These are phyloP conservation scores for Eragrostis tef DNA, from an alignment of 202 grass and related monocot genomes.

Conservation along the genomic window DNA sequence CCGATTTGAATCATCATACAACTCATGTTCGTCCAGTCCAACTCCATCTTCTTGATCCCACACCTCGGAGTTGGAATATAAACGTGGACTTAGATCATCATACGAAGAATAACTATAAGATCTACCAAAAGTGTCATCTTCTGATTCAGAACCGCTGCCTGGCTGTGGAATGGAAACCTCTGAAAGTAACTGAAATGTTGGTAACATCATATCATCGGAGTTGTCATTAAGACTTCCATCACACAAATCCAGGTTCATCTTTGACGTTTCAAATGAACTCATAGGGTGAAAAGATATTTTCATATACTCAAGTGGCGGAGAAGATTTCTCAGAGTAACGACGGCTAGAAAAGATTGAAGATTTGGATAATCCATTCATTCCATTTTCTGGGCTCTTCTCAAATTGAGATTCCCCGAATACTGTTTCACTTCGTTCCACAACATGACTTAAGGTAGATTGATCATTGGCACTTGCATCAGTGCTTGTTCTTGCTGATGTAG, in stretches of 20 bases:
- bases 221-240: constrained; percentile 66
- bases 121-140: constrained; percentile 95
- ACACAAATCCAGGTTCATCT: constrained; percentile 67
- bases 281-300: constrained; percentile 93
- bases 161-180: constrained; percentile 51
- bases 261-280: constrained; percentile 69
- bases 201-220: constrained; percentile 72
- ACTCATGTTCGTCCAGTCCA: constrained; percentile 58
- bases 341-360: constrained; percentile 50
- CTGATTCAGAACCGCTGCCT: constrained; percentile 83
- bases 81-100: constrained; percentile 76
- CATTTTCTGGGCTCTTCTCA: constrained; percentile 51
- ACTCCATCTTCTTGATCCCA: constrained; percentile 81
- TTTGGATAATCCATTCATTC: constrained; percentile 52
- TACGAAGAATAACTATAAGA: constrained; percentile 97
- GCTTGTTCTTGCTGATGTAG: constrained; percentile 49
- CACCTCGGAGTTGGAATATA: constrained; percentile 94
- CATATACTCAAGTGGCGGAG: constrained; percentile 96
- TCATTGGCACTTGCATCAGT: constrained; percentile 49
- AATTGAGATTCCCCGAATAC: constrained; percentile 40
- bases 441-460: constrained; percentile 50
- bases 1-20: constrained; percentile 56
- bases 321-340: constrained; percentile 83
- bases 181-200: constrained; percentile 82
- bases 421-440: constrained; percentile 39